Conservation (phyloP, 371 early-diverging fungal species). For the Mortierella polycephala region DNA sequence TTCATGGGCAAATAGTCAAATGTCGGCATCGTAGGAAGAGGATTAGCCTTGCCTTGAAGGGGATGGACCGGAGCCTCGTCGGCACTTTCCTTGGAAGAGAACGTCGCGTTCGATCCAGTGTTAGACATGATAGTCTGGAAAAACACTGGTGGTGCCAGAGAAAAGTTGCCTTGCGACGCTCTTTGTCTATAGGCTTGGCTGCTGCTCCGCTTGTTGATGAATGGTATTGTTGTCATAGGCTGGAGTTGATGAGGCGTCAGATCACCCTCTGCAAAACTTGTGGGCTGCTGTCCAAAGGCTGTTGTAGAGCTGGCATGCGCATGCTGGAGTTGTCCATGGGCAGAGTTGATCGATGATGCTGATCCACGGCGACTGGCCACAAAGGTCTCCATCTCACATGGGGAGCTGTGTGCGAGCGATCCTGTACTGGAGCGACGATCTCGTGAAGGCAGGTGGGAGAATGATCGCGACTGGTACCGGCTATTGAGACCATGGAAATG, state of each 20-base stretch:
- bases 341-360: conserved; percentile 33
- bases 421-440: conserved; percentile 52
- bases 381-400: conserved; percentile 46
- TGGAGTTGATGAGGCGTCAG: conserved; percentile 24
- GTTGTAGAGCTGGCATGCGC: not conserved
- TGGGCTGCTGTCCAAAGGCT: not conserved
- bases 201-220: conserved; percentile 43
- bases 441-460: conserved; percentile 14
- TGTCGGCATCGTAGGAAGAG: conserved; percentile 10
- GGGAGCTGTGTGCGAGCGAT: conserved; percentile 30
- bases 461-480: conserved; percentile 8
- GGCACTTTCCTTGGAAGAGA: conserved; percentile 15
- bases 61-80: conserved; percentile 21
- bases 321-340: conserved; percentile 3
- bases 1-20: conserved; percentile 21
- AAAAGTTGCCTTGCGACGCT: not conserved
- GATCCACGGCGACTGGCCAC: conserved; percentile 50
- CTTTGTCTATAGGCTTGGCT: conserved; percentile 37
- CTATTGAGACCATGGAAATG: conserved; percentile 1
- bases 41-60: conserved; percentile 17
- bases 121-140: not conserved
- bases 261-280: conserved; percentile 34
- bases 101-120: conserved; percentile 5
- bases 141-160: too few species aligned
- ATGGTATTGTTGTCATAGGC: conserved; percentile 36